Evolutionary conservation across 2,329 filamentous ascomycete species (phyloP).

Genomic region (Simplicillium aogashimaense): DNA sequence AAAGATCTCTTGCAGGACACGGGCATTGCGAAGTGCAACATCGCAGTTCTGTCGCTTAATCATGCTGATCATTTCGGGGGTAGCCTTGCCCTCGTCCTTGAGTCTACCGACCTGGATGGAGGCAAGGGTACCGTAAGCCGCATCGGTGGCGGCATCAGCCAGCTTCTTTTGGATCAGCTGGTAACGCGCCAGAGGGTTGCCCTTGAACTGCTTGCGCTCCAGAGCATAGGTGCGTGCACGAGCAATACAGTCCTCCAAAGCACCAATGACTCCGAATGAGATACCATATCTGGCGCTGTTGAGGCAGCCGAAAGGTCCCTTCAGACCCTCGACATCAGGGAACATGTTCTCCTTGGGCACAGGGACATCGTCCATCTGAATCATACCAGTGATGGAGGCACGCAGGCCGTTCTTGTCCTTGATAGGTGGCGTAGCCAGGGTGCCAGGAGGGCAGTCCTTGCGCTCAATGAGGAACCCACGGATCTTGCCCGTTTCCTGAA

Average conservation of each 20-base stretch:
- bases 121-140: slow-evolving; percentile 82
- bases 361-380: slow-evolving; percentile 84
- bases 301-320: slow-evolving; percentile 84
- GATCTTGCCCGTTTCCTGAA: slow-evolving; percentile 87
- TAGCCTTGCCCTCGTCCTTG: slow-evolving; percentile 80
- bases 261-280: slow-evolving; percentile 86
- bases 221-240: slow-evolving; percentile 80
- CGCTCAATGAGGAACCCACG: slow-evolving; percentile 86
- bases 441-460: slow-evolving; percentile 73
- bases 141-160: slow-evolving; percentile 84
- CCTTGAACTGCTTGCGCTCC: slow-evolving; percentile 91
- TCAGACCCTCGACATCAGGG: slow-evolving; percentile 75
- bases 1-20: slow-evolving; percentile 86
- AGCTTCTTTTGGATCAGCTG: slow-evolving; percentile 98
- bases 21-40: slow-evolving; percentile 67
- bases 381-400: slow-evolving; percentile 95
- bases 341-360: slow-evolving; percentile 92
- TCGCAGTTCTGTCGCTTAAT: slow-evolving; percentile 98
- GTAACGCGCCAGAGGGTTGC: slow-evolving; percentile 89
- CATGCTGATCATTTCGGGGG: slow-evolving; percentile 94
- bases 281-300: slow-evolving; percentile 94
- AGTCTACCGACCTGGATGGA: slow-evolving; percentile 83
- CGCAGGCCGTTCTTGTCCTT: slow-evolving; percentile 93
- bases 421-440: slow-evolving; percentile 81
- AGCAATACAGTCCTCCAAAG: slow-evolving; percentile 81